Conservation (phyloP, 768 basidiomycete genomes). For the Tulasnella calospora region DNA sequence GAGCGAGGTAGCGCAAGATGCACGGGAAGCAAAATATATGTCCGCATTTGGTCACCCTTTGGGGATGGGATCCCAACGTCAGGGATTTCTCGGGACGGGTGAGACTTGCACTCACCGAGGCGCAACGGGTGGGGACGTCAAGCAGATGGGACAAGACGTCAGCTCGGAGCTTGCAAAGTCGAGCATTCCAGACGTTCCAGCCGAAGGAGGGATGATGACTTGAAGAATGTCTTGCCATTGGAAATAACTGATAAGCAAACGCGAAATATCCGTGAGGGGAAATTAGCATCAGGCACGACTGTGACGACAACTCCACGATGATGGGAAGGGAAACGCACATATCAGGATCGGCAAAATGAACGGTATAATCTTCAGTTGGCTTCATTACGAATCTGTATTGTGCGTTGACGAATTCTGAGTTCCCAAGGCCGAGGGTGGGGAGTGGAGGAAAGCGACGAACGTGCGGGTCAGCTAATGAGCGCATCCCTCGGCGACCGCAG, state of each 20-base stretch:
- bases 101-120: constrained; percentile 46
- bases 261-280: neutral
- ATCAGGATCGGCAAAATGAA: constrained; percentile 95
- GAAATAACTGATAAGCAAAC: constrained; percentile 60
- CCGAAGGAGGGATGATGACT: constrained; percentile 73
- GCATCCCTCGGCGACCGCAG: no score
- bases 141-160: constrained; percentile 88
- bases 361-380: constrained; percentile 85
- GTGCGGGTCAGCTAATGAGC: constrained; percentile 27
- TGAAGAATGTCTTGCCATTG: constrained; percentile 96
- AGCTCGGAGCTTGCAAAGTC: constrained; percentile 49
- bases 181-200: constrained; percentile 52
- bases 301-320: no score
- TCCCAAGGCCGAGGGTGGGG: constrained; percentile 11
- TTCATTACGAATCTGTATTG: constrained; percentile 96
- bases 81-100: neutral
- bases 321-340: constrained; percentile 54
- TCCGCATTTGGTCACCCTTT: constrained; percentile 88
- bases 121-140: constrained; percentile 74
- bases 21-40: constrained; percentile 97
- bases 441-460: neutral
- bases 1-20: constrained; percentile 82
- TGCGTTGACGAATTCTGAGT: constrained; percentile 88
- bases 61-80: neutral
- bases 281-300: neutral